Evolutionary conservation across 1,139 yeast genomes (phyloP), one percentile per base, ranked within the genome.

Genomic region (Suhomyces choctaworum): DNA sequence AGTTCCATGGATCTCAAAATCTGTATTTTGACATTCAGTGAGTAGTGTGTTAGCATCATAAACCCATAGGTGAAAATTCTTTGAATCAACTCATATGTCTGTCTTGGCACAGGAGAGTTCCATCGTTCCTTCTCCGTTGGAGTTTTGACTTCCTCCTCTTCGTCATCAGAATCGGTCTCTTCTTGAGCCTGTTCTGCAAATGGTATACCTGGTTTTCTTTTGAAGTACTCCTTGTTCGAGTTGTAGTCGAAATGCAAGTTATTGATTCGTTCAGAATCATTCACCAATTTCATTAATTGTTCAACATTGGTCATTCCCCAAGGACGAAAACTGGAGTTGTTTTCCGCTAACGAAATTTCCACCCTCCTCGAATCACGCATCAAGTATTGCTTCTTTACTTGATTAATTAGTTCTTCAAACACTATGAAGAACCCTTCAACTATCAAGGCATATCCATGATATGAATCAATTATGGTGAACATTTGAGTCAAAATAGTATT

Each of bases 371-470:
- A 32, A 25, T 6, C 14, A 31, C 7, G 11, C 12, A 27, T 16
- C 22, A 70, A 38, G 48, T 72, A 80, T 23, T 62, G 53, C 8
- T 56, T 55, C 15, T 61, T 58, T 9, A 83, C 67, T 50, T 83
- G 86, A 12, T 62, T 61, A 2, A 82, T 70, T 2, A 90, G 60
- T 12, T 83, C 81, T 31, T 74, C 76, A 49, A 90, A 86, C 0
- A 87, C 82, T 5, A 73, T 62, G 45, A 90, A 86, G 40, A 88
- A 81, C 0, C 89, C 89, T 40, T 82, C 81, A 31, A 87, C 81
- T 15, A 92, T 62, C 11, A 70, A 65, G 1, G 79, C 64, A 55
- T 92, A 90, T 0, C 94, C 95, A 60, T 90, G 96, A 49, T 82
- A 90, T 27, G 80, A 70, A 56, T 92, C 97, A 32, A 92, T 67